Evolutionary conservation across 2,329 filamentous ascomycete genomes (phyloP).

Genomic region (Phaeosphaeriaceae sp.): DNA sequence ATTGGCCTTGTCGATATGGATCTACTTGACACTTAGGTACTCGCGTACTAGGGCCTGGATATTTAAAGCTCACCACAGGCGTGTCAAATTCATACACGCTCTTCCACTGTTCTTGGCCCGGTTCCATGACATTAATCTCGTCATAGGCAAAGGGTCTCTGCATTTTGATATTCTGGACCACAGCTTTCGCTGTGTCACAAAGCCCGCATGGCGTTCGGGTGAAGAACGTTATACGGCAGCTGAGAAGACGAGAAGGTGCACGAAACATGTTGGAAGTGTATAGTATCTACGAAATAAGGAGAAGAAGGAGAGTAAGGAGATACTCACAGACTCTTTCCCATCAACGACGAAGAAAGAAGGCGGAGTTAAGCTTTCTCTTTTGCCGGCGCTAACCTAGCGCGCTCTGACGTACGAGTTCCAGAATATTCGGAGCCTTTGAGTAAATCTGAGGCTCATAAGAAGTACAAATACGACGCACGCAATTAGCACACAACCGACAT

Average conservation of each 20-base stretch:
- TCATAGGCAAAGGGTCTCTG: conserved; percentile 69
- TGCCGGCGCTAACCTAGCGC: conserved; percentile 31
- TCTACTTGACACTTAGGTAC: conserved; percentile 47
- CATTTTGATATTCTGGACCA: conserved; percentile 72
- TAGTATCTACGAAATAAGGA: not conserved
- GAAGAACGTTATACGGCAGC: conserved; percentile 73
- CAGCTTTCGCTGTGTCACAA: conserved; percentile 71
- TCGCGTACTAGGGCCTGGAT: conserved; percentile 8
- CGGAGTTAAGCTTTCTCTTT: conserved; percentile 23
- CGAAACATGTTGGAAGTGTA: conserved; percentile 36
- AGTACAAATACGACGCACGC: conserved; percentile 11
- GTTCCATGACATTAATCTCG: conserved; percentile 72
- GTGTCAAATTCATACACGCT: conserved; percentile 81
- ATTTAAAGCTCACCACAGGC: conserved; percentile 67
- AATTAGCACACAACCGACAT: conserved; percentile 9
- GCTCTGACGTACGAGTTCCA: conserved; percentile 43
- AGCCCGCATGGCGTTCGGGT: conserved; percentile 74
- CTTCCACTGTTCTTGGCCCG: conserved; percentile 69
- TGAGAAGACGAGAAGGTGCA: conserved; percentile 41
- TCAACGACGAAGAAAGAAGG: not conserved
- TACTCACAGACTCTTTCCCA: not conserved
- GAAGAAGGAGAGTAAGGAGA: not conserved
- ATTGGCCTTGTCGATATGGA: conserved; percentile 66
- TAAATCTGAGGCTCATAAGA: conserved; percentile 21
- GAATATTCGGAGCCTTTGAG: conserved; percentile 42